These are phyloP conservation scores for Calonectria pteridis DNA, from an alignment of 2,329 filamentous ascomycete species.

Conservation along the genomic window DNA sequence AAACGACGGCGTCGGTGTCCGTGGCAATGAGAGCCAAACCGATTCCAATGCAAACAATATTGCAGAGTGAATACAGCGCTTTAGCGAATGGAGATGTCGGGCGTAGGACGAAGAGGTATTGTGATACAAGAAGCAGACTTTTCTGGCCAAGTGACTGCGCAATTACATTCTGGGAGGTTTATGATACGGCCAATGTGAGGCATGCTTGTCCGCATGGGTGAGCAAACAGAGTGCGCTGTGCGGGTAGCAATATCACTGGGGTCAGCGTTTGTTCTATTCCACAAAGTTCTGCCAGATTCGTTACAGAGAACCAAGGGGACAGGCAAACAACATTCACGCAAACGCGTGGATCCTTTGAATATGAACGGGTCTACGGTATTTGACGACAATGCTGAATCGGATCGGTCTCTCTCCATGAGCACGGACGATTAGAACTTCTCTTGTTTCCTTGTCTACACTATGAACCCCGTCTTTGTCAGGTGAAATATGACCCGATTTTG, in stretches of 20 bases:
- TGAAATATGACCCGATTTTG: neutral
- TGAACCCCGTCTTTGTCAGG: neutral
- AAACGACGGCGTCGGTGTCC: neutral
- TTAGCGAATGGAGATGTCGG: neutral
- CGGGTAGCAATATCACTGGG: neutral
- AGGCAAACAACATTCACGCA: neutral
- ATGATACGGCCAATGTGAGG: neutral
- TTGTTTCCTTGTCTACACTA: neutral
- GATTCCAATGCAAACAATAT: neutral
- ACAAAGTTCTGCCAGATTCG: neutral
- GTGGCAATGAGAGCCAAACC: neutral
- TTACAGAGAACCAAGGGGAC: neutral
- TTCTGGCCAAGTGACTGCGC: neutral
- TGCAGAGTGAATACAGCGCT: neutral
- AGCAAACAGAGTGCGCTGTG: neutral
- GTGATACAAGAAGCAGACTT: neutral
- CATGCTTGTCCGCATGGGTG: neutral
- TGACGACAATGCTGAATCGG: neutral
- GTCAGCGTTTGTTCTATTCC: neutral
- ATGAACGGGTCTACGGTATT: neutral
- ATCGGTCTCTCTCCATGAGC: neutral
- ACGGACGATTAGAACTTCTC: neutral
- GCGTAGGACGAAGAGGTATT: neutral
- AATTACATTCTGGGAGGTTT: neutral
- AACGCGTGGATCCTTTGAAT: neutral